These are phyloP conservation scores for Lactifluus piperatus DNA, from an alignment of 768 basidiomycete species.

Conservation along the genomic window DNA sequence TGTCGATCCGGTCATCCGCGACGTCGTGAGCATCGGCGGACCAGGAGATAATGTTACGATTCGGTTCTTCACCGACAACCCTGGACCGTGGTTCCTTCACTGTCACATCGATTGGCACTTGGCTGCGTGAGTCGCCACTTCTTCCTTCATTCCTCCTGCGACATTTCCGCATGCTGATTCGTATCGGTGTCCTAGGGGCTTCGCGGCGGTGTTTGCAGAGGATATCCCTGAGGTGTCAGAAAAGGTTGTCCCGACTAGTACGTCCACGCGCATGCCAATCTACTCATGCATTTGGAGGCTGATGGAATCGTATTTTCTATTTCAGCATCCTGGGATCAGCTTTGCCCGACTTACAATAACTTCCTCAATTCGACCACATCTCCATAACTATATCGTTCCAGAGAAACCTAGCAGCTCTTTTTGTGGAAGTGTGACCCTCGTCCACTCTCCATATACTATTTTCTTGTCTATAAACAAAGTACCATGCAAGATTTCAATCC, in stretches of 20 bases:
- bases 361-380: neutral
- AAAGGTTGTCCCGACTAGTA: neutral
- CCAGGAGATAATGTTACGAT: constrained; percentile 16
- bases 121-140: neutral
- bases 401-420: no score
- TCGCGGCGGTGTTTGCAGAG: constrained; percentile 9
- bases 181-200: neutral
- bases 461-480: no score
- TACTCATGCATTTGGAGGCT: neutral
- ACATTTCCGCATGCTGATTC: neutral
- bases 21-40: constrained; percentile 29
- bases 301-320: neutral
- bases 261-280: neutral
- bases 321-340: neutral
- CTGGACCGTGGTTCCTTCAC: constrained; percentile 25
- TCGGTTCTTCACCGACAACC: constrained; percentile 25
- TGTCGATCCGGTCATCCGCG: constrained; percentile 36
- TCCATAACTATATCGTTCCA: neutral
- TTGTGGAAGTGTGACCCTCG: no score
- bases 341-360: neutral
- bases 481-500: no score
- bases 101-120: constrained; percentile 27
- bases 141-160: no score
- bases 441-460: no score
- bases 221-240: neutral